These are phyloP conservation scores for Hypoxylon sp. DNA, from an alignment of 2,329 filamentous ascomycete genomes.

Conservation along the genomic window DNA sequence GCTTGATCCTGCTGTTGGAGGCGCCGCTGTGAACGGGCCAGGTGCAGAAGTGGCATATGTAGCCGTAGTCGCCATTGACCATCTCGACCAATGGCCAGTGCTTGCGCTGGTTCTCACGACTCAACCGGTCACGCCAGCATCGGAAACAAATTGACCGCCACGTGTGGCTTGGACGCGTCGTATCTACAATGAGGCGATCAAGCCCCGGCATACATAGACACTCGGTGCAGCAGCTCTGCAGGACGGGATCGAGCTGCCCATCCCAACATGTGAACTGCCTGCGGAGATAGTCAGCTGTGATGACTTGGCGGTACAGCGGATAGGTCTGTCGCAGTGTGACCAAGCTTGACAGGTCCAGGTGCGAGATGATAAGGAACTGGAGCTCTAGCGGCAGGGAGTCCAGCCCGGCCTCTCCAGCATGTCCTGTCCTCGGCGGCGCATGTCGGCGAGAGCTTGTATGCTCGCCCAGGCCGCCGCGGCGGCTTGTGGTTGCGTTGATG, in stretches of 20 bases:
- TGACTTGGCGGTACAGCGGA: constrained; percentile 46
- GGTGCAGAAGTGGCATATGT: constrained; percentile 52
- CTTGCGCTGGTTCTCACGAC: constrained; percentile 47
- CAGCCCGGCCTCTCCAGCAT: constrained; percentile 33
- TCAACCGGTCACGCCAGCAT: constrained; percentile 48
- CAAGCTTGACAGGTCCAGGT: constrained; percentile 47
- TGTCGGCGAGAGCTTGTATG: constrained; percentile 8
- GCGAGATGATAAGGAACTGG: constrained; percentile 46
- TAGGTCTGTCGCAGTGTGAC: constrained; percentile 45
- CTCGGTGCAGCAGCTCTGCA: constrained; percentile 47
- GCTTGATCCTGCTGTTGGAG: constrained; percentile 40
- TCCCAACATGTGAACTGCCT: constrained; percentile 42
- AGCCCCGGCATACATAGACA: constrained; percentile 48
- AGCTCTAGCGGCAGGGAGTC: constrained; percentile 47
- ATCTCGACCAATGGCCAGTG: constrained; percentile 49
- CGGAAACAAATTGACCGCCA: constrained; percentile 52
- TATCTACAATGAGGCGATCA: constrained; percentile 48
- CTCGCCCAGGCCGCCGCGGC: constrained; percentile 8
- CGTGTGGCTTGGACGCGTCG: constrained; percentile 29
- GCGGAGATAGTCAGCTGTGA: constrained; percentile 46
- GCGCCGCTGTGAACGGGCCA: constrained; percentile 48
- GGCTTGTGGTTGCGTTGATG: constrained; percentile 15
- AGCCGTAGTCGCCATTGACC: constrained; percentile 48
- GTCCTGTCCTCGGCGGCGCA: constrained; percentile 20
- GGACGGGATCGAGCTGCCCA: constrained; percentile 32